Evolutionary conservation across 345 rosid species (phyloP).

Genomic region (Ceriops decandra): DNA sequence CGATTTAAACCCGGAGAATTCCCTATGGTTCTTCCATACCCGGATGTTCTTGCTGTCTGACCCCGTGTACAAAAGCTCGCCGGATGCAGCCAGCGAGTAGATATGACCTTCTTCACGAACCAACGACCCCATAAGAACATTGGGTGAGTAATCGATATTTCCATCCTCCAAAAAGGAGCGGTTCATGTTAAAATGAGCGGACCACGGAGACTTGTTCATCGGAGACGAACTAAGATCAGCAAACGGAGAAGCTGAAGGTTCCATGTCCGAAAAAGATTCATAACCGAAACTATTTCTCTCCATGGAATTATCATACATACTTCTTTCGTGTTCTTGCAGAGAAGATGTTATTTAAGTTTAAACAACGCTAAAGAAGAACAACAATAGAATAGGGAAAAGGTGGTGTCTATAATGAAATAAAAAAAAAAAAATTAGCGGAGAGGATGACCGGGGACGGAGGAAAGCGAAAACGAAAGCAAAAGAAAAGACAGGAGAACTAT

Average conservation of each 20-base stretch:
- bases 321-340: neutral
- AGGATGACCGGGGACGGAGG: constrained; percentile 6
- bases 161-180: neutral
- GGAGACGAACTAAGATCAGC: constrained; percentile 35
- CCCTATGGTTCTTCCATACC: constrained; percentile 80
- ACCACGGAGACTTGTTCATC: constrained; percentile 62
- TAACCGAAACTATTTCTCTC: neutral
- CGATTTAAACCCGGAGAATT: constrained; percentile 73
- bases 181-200: constrained; percentile 26
- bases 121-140: constrained; percentile 66
- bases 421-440: neutral
- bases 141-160: constrained; percentile 24
- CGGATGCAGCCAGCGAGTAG: constrained; percentile 66
- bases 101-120: constrained; percentile 91
- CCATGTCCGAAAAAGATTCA: neutral
- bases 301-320: too few species aligned
- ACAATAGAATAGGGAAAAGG: constrained; percentile 1
- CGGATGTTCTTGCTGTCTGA: constrained; percentile 87
- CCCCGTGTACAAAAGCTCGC: constrained; percentile 73
- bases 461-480: constrained; percentile 15
- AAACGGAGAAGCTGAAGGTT: constrained; percentile 15
- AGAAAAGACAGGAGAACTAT: neutral
- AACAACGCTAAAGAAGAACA: constrained; percentile 6
- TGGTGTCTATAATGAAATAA: neutral
- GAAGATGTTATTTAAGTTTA: neutral